Base-by-base conservation (phyloP, 2,329 filamentous ascomycete species). In the Phyllosticta citribraziliensis region DNA sequence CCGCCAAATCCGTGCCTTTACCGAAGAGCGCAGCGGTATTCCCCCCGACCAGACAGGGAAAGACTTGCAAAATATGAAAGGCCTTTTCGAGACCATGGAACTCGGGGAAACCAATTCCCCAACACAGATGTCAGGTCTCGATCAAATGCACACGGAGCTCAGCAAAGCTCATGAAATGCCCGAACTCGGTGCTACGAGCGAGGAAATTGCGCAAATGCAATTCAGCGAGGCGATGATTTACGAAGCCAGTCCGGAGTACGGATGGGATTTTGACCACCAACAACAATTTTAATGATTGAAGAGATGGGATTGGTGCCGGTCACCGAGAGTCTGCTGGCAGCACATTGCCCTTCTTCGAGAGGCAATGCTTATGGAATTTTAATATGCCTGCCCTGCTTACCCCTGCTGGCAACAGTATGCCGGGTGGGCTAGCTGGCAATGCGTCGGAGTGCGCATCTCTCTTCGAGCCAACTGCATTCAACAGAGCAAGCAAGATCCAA, bases 1-100 rank as follows among this genome's bases (percentile, higher is more conserved):
- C 59, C 86, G 86, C 57, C 87, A 83, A 59, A 86, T 96, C 64
- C 87, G 92, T 20, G 82, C 84, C 52, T 92, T 96, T 74, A 89
- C 91, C 27, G 86, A 89, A 67, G 89, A 94, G 65, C 84, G 90
- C 55, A 88, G 82, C 8, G 83, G 66, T 17, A 65, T 75, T 50
- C 77, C 79, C 1, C 76, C 75, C 59, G 78, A 82, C 65, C 71
- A 78, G 63, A 73, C 77, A 57, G 77, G 78, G 6, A 85, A 89
- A 68, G 88, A 87, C 66, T 74, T 94, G 20, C 83, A 85, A 54
- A 87, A 93, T 67, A 85, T 94, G 73, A 86, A 85, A 65, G 84
- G 88, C 35, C 80, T 95, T 24, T 92, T 80, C 67, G 73, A 68
- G 58, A 72, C 17, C 2, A 47, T 47, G 40, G 14, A 70, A 8